Evolutionary conservation across 2,329 filamentous ascomycete genomes (phyloP), one percentile per base, ranked within the genome.

Genomic region (Colletotrichum chrysophilum): DNA sequence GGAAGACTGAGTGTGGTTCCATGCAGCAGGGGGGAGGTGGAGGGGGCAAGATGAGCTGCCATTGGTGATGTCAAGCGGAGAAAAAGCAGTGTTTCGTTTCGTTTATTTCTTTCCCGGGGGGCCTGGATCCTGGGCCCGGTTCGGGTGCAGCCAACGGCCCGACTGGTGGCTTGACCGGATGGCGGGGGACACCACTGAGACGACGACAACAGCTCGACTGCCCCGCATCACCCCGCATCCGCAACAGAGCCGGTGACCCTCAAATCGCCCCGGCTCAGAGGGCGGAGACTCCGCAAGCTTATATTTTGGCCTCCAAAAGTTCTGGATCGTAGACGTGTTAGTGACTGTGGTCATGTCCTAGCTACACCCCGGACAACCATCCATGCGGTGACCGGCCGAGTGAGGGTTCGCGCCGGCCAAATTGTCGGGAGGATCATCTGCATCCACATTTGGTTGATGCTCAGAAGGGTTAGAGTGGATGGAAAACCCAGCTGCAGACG

Each of bases 111-210:
- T 43, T 14, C 12, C 70, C 30, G 16, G 32, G 43, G 18, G 28
- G 36, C 26, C 58, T 30, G 34, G 61, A 43, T 61, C 32, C 55
- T 30, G 32, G 69, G 34, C 18, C 32, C 55, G 9, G 68, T 30
- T 55, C 36, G 55, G 55, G 36, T 75, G 58, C 12, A 32, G 55
- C 70, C 58, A 75, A 75, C 73, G 73, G 73, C 73, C 73, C 73
- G 70, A 75, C 70, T 75, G 58, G 70, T 75, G 73, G 70, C 73
- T 75, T 73, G 73, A 75, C 34, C 24, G n/a, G 61, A 75, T 71
- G 68, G 69, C 64, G 73, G 73, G 65, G 70, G 68, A 71, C 48
- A 52, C 61, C 48, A 30, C 24, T 66, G n/a, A 66, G 62, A 66
- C 36, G 30, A 55, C 28, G 24, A 67, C 48, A 67, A 56, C 52